Evolutionary conservation across 805 yeast species (phyloP).

Genomic region (Metschnikowia baotianmanensis): DNA sequence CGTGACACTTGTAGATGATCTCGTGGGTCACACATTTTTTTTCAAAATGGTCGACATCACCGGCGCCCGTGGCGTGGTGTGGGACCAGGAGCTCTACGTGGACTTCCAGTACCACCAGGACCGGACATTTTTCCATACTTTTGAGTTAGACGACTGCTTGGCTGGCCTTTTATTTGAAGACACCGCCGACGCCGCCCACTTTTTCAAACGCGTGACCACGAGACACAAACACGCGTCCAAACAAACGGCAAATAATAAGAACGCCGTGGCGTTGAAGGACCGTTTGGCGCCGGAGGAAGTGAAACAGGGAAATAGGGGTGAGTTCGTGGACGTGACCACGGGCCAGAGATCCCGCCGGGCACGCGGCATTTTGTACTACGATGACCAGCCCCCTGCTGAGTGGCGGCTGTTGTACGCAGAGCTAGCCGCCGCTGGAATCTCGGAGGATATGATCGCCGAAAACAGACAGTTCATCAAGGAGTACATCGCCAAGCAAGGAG

Average conservation of each 20-base stretch:
- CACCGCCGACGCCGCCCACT: conserved; percentile 80
- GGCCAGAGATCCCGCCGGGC: conserved; percentile 56
- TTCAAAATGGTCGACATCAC: conserved; percentile 82
- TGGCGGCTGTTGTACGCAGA: conserved; percentile 76
- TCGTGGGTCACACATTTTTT: conserved; percentile 92
- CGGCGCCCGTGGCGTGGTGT: conserved; percentile 81
- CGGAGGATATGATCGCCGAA: conserved; percentile 87
- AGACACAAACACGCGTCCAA: conserved; percentile 84
- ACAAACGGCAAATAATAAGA: conserved; percentile 80
- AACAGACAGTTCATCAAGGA: conserved; percentile 79
- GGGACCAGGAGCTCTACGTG: conserved; percentile 96
- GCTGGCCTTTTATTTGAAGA: conserved; percentile 90
- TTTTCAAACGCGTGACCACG: conserved; percentile 69
- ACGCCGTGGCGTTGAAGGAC: conserved; percentile 78
- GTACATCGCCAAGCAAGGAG: conserved; percentile 70
- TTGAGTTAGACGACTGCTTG: conserved; percentile 86
- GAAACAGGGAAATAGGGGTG: conserved; percentile 65
- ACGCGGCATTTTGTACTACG: conserved; percentile 66
- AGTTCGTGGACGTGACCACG: conserved; percentile 43
- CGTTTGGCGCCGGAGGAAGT: conserved; percentile 23
- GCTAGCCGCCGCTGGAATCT: conserved; percentile 72
- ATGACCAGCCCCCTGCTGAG: conserved; percentile 77
- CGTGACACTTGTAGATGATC: conserved; percentile 79
- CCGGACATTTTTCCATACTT: conserved; percentile 89
- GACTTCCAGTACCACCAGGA: conserved; percentile 91